A percentile compares a stretch with the other conserved stretches of the same genome.
Evolutionary conservation across 257 asterid species (phyloP).

Genomic region (Marsdenia floribunda): DNA sequence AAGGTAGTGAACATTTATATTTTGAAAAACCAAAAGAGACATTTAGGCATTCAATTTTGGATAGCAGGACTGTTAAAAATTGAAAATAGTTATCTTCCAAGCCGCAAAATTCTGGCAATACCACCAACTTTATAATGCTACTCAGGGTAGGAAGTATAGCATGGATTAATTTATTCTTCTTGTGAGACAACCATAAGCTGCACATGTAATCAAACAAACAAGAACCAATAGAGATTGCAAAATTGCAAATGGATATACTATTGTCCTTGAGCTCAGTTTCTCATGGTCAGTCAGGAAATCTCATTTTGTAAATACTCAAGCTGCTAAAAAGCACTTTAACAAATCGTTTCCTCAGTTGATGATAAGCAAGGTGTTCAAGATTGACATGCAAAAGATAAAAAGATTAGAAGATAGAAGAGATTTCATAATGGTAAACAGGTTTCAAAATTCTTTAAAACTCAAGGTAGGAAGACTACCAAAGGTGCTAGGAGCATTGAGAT

Average conservation of each 20-base stretch:
- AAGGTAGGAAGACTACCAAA: background rate
- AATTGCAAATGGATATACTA: background rate
- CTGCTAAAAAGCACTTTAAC: background rate
- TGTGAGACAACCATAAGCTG: background rate
- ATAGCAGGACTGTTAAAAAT: background rate
- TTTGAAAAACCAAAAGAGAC: background rate
- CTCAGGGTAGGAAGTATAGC: background rate
- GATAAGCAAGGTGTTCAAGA: background rate
- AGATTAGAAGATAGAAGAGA: background rate
- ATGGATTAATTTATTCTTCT: background rate
- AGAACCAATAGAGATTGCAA: background rate
- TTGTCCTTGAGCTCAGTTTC: background rate
- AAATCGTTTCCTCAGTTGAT: background rate
- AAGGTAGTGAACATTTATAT: too few species aligned
- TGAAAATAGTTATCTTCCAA: background rate
- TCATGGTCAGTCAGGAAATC: too few species aligned
- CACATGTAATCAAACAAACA: background rate
- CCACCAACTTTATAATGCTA: background rate
- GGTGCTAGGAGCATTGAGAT: background rate
- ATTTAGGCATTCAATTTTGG: background rate
- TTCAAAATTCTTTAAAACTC: background rate
- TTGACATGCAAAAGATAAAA: background rate
- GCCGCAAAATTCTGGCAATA: too few species aligned
- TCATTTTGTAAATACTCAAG: background rate
- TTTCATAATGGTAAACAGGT: background rate